phyloP scores from a whole-genome alignment of 257 asterid species.

The Primulina tabacum region DNA sequence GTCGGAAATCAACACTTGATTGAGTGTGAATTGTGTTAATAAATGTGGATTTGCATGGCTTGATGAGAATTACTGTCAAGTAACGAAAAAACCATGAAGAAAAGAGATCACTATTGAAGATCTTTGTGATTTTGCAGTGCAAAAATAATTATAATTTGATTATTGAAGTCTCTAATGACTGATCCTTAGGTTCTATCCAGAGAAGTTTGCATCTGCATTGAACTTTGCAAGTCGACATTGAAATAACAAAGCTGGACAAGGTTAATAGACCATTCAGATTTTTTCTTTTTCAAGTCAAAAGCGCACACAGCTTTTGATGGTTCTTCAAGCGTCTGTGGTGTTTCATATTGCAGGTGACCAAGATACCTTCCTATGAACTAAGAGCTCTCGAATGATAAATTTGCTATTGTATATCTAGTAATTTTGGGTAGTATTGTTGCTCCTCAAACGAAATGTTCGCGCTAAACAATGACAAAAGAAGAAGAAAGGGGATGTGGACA shows the following conservation, averaged over 20 bases:
- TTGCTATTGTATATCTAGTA: neutral
- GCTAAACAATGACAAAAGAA: neutral
- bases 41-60: neutral
- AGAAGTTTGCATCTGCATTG: too few species aligned
- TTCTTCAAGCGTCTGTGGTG: neutral
- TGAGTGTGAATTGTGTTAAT: neutral
- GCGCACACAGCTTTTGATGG: neutral
- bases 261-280: neutral
- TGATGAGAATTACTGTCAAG: neutral
- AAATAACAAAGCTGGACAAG: neutral
- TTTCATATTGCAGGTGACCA: neutral
- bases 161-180: neutral
- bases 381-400: neutral
- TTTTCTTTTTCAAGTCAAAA: neutral
- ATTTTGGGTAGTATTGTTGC: neutral
- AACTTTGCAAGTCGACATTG: too few species aligned
- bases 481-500: neutral
- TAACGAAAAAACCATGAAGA: neutral
- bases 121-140: neutral
- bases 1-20: neutral
- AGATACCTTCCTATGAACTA: neutral
- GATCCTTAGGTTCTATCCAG: too few species aligned
- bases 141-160: neutral
- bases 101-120: neutral
- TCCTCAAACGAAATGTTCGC: neutral